Conservation (phyloP, 2,329 filamentous ascomycete species). For the Chlorencoelia australis region DNA sequence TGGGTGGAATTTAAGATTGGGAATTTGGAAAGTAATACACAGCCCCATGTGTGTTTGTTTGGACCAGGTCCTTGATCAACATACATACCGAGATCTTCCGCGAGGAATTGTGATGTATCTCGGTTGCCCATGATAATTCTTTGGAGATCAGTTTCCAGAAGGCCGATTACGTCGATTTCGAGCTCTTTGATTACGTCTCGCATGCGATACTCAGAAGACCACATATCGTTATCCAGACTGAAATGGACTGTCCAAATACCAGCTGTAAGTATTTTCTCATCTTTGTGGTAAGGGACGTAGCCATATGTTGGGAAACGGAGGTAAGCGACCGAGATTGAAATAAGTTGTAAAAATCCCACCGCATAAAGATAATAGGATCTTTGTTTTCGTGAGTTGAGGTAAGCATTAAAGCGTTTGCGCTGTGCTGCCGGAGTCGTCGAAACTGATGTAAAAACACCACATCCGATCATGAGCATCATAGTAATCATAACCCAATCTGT, state of each 20-base stretch:
- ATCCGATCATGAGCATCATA: conserved; percentile 76
- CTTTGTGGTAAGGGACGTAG: conserved; percentile 79
- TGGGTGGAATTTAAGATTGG: conserved; percentile 96
- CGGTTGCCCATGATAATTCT: conserved; percentile 99
- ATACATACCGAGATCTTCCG: conserved; percentile 97
- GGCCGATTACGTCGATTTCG: conserved; percentile 95
- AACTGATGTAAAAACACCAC: conserved; percentile 68
- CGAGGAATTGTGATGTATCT: conserved; percentile 88
- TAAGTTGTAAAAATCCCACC: conserved; percentile 65
- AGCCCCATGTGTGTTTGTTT: conserved; percentile 98
- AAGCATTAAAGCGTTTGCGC: conserved; percentile 21
- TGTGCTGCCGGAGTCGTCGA: conserved; percentile 30
- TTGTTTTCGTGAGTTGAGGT: conserved; percentile 36
- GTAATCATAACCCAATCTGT: conserved; percentile 92
- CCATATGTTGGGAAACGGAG: conserved; percentile 87
- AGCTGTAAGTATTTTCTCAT: conserved; percentile 80
- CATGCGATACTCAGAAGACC: conserved; percentile 91
- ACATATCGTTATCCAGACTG: conserved; percentile 96
- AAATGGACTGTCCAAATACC: conserved; percentile 99
- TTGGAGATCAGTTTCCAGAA: conserved; percentile 86
- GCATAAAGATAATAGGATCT: conserved; percentile 62
- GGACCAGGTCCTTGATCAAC: conserved; percentile 94
- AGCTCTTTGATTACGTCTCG: conserved; percentile 82
- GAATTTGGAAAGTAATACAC: conserved; percentile 89
- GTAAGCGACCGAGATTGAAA: conserved; percentile 74